These are phyloP conservation scores for Ophiostoma australiae DNA, from an alignment of 2,329 filamentous ascomycete species.

Conservation along the genomic window DNA sequence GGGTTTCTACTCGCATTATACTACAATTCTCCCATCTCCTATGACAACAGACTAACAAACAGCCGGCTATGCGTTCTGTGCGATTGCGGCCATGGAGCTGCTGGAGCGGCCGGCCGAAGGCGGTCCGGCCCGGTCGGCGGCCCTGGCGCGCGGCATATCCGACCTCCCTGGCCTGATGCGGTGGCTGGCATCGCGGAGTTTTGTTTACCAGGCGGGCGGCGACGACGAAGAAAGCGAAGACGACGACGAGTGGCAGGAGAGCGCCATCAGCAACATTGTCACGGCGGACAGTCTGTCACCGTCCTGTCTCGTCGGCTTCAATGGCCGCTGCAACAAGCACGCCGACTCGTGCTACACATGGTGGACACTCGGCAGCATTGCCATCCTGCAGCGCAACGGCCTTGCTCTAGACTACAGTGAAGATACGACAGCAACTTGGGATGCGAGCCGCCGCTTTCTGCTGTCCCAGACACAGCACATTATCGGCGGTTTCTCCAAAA, in stretches of 20 bases:
- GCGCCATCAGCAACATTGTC: slow-evolving; percentile 29
- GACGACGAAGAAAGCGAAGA: slow-evolving; percentile 43
- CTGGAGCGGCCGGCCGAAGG: slow-evolving; percentile 56
- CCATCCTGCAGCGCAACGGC: slow-evolving; percentile 32
- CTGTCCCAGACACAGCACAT: slow-evolving; percentile 80
- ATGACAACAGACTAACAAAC: neutral
- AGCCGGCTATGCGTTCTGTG: slow-evolving; percentile 91
- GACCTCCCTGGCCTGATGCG: slow-evolving; percentile 37
- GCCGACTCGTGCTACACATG: slow-evolving; percentile 95
- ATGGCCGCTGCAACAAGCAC: slow-evolving; percentile 84
- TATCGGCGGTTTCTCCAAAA: slow-evolving; percentile 78
- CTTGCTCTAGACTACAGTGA: slow-evolving; percentile 49
- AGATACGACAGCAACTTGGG: slow-evolving; percentile 49
- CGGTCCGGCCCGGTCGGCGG: slow-evolving; percentile 29
- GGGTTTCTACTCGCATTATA: slow-evolving; percentile 30
- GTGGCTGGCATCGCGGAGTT: slow-evolving; percentile 58
- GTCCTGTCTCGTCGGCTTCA: slow-evolving; percentile 61
- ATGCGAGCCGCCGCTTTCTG: slow-evolving; percentile 68
- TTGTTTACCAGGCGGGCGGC: slow-evolving; percentile 50
- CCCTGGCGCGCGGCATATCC: slow-evolving; percentile 39
- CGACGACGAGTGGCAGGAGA: slow-evolving; percentile 35
- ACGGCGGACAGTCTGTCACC: neutral
- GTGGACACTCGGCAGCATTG: slow-evolving; percentile 71
- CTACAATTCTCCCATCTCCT: no score
- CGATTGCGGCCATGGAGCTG: slow-evolving; percentile 69